Base-by-base conservation (phyloP, 306 rosid genomes). In the Casuarina glauca region DNA sequence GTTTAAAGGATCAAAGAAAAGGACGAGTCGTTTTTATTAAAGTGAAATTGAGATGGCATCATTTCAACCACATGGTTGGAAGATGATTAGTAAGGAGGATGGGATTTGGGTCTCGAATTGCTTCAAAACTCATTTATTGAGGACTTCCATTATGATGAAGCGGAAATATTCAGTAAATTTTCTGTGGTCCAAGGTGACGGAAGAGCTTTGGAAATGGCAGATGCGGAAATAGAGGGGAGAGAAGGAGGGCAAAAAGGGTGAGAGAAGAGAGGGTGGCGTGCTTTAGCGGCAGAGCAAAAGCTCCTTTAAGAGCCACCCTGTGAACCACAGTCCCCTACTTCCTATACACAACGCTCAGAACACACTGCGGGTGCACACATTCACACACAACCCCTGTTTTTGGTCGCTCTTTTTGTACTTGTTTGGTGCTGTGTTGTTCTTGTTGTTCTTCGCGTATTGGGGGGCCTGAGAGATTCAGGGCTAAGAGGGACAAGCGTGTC, bases 301-400 rank as follows among this genome's bases (percentile, higher is more conserved):
- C 74, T 9, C 12, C 51, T 71, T 50, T 53, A 66, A 66, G 72
- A 60, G 83, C 85, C 87, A 82, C 85, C 83, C 90, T 82, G 93
- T 72, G 74, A 35, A 42, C 50, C 84, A 77, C 87, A 87, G 90
- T 88, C 88, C 90, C 89, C 90, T 85, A 76, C 91, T 74, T 79
- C 80, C 77, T 78, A 55, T 80, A 78, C 83, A 82, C 70, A 53
- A 76, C 3, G 70, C 78, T 74, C 49, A 76, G 43, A 46, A 67
- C 72, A 43, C 79, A 26, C 84, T 53, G 60, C 60, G 26, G 19
- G 3, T 44, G 12, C 45, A 10, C 69, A 35, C 4, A 13, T 12
- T 16, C 35, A 73, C 69, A 8, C 80, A 60, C 50, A 50, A 61
- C 50, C 50, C 68, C 51, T 20, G 42, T 3, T 57, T 78, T 73